These are phyloP conservation scores for Triticum timopheevii DNA, from an alignment of 176 grass and related monocot species.

Conservation along the genomic window DNA sequence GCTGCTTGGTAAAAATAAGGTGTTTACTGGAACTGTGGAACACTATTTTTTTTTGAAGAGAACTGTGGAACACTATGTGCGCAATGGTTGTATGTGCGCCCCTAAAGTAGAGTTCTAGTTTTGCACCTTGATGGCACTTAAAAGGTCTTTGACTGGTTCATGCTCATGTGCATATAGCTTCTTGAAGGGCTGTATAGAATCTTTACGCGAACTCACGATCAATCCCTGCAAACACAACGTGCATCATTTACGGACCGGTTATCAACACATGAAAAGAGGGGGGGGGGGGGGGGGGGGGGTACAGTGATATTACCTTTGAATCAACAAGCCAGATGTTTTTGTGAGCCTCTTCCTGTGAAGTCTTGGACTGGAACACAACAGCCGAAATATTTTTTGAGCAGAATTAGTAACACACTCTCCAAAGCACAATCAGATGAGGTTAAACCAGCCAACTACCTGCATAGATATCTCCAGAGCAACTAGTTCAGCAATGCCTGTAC, in stretches of 20 bases:
- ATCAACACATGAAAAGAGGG: background rate
- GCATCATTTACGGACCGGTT: background rate
- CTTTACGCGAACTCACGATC: conserved; percentile 71
- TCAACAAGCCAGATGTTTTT: conserved; percentile 97
- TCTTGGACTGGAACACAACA: conserved; percentile 53
- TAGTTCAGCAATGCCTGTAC: conserved; percentile 93
- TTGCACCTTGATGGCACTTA: conserved; percentile 75
- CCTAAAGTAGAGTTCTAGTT: background rate
- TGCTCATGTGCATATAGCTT: conserved; percentile 89
- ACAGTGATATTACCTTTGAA: conserved; percentile 51
- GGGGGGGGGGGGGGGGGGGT: no score
- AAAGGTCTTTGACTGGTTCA: conserved; percentile 67
- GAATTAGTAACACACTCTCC: conserved; percentile 7
- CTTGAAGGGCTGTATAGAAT: conserved; percentile 78
- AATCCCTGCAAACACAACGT: conserved; percentile 53
- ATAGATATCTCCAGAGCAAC: conserved; percentile 81
- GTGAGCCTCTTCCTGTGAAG: conserved; percentile 65
- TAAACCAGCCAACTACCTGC: conserved; percentile 2
- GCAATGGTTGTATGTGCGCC: background rate
- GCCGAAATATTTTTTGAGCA: background rate
- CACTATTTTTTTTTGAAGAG: background rate
- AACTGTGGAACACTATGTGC: background rate
- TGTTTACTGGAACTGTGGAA: background rate
- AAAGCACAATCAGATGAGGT: background rate
- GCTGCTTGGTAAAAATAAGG: background rate